Base-by-base conservation (phyloP, 176 grass and related monocot species). In the Oryza punctata region DNA sequence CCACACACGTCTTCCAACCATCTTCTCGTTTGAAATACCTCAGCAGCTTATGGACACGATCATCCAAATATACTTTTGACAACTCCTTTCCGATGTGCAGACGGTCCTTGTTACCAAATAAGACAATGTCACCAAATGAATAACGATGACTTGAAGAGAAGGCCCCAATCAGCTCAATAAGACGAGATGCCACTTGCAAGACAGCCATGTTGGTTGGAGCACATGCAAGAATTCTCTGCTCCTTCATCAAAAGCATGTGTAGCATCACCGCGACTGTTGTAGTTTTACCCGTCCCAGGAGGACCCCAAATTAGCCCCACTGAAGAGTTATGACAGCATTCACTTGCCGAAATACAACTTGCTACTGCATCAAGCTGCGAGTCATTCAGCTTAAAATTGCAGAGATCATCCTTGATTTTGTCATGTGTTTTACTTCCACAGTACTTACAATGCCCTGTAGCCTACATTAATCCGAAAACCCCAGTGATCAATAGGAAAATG, bases 201-300 rank as follows among this genome's bases (percentile, higher is more conserved):
- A 94, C 86, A 76, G 94, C 94, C 80, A 87, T 97, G 61, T 97
- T 97, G 65, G 94, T 97, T 32, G 92, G 90, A 33, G 94, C 88
- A 80, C 94, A 97, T 25, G 88, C 79, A 69, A 97, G 87, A 45
- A 83, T 92, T 82, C 89, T 88, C 41, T 93, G 90, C 60, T 85
- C 60, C 78, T 87, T 78, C 78, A 63, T 86, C 77, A 94, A 63
- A 46, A 97, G 82, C 69, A 88, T 76, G 21, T 87, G 84, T 59
- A 97, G 70, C 80, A 94, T 87, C 75, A 81, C 85, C 37, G 89
- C 79, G 73, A 97, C 76, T 73, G 94, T 94, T 88, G 88, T 89
- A 41, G 94, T 94, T 90, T 97, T 97, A 75, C 94, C 91, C 0
- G 94, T 97, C 32, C 94, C 94, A 79, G 91, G 94, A 66, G 94